phyloP scores from a whole-genome alignment of 345 rosid species.

The Rhodamnia argentea region DNA sequence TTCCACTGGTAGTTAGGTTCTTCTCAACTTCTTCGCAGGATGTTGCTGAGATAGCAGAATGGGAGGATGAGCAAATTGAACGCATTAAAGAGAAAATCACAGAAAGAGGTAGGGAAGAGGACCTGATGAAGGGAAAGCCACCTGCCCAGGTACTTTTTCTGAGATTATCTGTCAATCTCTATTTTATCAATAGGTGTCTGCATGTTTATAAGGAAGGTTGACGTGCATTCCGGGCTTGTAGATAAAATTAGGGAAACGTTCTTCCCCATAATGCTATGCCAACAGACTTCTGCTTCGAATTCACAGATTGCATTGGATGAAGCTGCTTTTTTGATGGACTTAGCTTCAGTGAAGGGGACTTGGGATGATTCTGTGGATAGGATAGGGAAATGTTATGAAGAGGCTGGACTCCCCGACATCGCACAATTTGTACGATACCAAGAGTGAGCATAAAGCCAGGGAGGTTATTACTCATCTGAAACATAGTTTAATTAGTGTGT shows the following conservation, averaged over 20 bases:
- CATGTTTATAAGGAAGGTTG: background rate
- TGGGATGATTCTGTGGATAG: constrained; percentile 50
- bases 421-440: constrained; percentile 46
- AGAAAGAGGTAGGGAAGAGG: constrained; percentile 69
- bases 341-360: constrained; percentile 71
- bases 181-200: background rate
- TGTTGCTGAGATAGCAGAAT: constrained; percentile 69
- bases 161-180: background rate
- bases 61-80: constrained; percentile 95
- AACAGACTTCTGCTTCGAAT: background rate
- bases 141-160: constrained; percentile 42
- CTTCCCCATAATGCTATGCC: background rate
- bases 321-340: constrained; percentile 72
- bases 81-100: constrained; percentile 69
- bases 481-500: background rate
- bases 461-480: background rate
- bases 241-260: background rate
- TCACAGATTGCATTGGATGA: background rate
- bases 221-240: background rate
- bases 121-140: constrained; percentile 83
- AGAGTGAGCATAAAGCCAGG: constrained; percentile 22
- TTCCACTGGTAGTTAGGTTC: background rate
- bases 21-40: constrained; percentile 27
- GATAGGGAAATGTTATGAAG: constrained; percentile 59
- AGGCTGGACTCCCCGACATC: constrained; percentile 55